Conservation (phyloP, 2,329 filamentous ascomycete genomes). For the Fusarium sp. region DNA sequence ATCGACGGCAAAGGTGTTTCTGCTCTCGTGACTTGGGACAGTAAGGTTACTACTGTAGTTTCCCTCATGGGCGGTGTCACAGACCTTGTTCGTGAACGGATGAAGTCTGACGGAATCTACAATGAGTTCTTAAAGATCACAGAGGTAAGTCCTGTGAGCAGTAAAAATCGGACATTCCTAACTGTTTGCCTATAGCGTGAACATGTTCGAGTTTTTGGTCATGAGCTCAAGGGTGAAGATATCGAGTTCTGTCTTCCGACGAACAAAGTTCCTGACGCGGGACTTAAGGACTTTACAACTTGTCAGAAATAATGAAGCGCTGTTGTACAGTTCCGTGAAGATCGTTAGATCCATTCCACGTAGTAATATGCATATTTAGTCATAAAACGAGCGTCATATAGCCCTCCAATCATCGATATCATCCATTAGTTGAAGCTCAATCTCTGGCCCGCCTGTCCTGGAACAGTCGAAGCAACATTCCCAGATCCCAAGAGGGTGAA, state of each 20-base stretch:
- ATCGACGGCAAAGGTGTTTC: slow-evolving; percentile 57
- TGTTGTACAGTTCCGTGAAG: too few relatives aligned
- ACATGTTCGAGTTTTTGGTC: slow-evolving; percentile 48
- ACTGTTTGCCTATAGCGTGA: slow-evolving; percentile 40
- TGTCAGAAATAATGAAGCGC: background rate
- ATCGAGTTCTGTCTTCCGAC: slow-evolving; percentile 49
- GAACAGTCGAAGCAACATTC: slow-evolving; percentile 30
- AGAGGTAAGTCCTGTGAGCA: slow-evolving; percentile 31
- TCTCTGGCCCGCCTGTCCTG: slow-evolving; percentile 34
- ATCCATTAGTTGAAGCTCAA: slow-evolving; percentile 20
- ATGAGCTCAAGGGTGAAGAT: slow-evolving; percentile 49
- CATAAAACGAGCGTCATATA: background rate
- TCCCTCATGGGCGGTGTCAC: slow-evolving; percentile 56
- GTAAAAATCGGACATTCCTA: background rate
- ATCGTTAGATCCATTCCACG: too few relatives aligned
- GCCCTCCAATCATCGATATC: rapidly evolving
- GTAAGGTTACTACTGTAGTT: slow-evolving; percentile 58
- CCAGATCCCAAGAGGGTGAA: slow-evolving; percentile 34
- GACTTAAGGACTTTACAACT: slow-evolving; percentile 47
- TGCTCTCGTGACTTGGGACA: slow-evolving; percentile 59
- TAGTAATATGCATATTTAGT: background rate
- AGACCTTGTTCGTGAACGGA: slow-evolving; percentile 55
- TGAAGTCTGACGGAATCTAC: slow-evolving; percentile 56
- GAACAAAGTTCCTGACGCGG: slow-evolving; percentile 42
- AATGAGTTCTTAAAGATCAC: slow-evolving; percentile 53